Percentiles rank a stretch among this genome's conserved stretches.
Conservation (phyloP, 1,284 basidiomycete species). For the Heterobasidion occidentale region DNA sequence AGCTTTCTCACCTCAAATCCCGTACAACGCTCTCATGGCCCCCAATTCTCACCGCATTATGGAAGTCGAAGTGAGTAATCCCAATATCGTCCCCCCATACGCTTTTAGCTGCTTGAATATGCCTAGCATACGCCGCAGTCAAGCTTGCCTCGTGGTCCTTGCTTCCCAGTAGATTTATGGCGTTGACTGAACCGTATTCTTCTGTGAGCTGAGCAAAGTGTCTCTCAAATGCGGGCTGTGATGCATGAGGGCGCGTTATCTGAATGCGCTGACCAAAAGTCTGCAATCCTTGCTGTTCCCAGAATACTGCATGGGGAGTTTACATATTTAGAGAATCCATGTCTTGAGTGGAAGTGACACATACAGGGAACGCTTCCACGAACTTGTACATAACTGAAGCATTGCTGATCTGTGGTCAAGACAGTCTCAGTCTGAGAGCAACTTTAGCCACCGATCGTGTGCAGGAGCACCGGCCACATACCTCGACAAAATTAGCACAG, state of each 20-base stretch:
- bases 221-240: slow-evolving; percentile 92
- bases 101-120: slow-evolving; percentile 55
- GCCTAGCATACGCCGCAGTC: slow-evolving; percentile 75
- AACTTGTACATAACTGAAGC: slow-evolving; percentile 88
- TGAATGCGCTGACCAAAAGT: slow-evolving; percentile 89
- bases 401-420: slow-evolving; percentile 77
- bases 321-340: not conserved
- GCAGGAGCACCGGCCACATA: slow-evolving; percentile 24
- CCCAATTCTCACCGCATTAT: slow-evolving; percentile 71
- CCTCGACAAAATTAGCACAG: slow-evolving; percentile 97
- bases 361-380: slow-evolving; percentile 89
- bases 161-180: slow-evolving; percentile 82
- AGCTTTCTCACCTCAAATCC: slow-evolving; percentile 54
- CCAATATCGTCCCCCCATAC: slow-evolving; percentile 52
- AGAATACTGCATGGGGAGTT: slow-evolving; percentile 63
- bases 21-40: slow-evolving; percentile 84
- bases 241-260: slow-evolving; percentile 91
- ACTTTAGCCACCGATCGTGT: slow-evolving; percentile 6
- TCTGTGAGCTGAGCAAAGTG: slow-evolving; percentile 85
- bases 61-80: slow-evolving; percentile 94
- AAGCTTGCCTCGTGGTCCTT: slow-evolving; percentile 90
- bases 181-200: slow-evolving; percentile 76
- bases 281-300: slow-evolving; percentile 94
- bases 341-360: slow-evolving; percentile 22
- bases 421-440: slow-evolving; percentile 77